Evolutionary conservation across 2,329 filamentous ascomycete species (phyloP), one percentile per base, ranked within the genome.

Genomic region (Fusarium denticulatum): DNA sequence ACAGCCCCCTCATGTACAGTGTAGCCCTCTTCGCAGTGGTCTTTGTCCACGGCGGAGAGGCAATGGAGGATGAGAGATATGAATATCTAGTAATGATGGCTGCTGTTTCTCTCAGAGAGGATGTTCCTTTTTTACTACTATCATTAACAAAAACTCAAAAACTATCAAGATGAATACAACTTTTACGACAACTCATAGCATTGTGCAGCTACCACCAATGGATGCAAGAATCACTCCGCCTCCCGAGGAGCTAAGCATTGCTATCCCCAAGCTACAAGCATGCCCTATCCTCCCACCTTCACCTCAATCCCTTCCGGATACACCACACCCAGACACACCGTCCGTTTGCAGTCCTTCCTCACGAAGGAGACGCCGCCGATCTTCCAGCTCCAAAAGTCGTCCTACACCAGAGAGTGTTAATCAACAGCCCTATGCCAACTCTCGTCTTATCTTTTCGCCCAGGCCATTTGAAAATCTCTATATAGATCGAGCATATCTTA

Each of bases 401-500:
- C 36, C 66, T n/a, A 60, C 60, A 14, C 50, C 36, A 30, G 28
- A 58, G 34, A 49, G 70, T 22, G 37, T 60, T 24, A 67, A 52
- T 4, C 65, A 69, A 8, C 49, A 61, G 15, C n/a, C 65, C 9
- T 47, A 61, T 28, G 12, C 20, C 56, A 69, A 66, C 24, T 56
- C 60, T 16, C 75, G 66, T 32, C 62, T 71, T 22, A 73, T 81
- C 63, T 78, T 85, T 49, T 78, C 81, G 7, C 83, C 82, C 5
- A 81, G 85, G 4, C 76, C 84, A 0, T 82, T 86, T 55, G 80
- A 84, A 24, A 82, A 83, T 10, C 80, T 88, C 8, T 82, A 84
- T 60, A 77, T 79, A 7, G 88, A 91, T 72, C 81, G 83, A 18
- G 78, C 83, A 12, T 88, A 88, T 65, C 83, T 90, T 24, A 64